Percentiles rank a stretch among this genome's conserved stretches.
phyloP scores from a whole-genome alignment of 495 filamentous ascomycete species.

The Trichoderma orchidacearum region DNA sequence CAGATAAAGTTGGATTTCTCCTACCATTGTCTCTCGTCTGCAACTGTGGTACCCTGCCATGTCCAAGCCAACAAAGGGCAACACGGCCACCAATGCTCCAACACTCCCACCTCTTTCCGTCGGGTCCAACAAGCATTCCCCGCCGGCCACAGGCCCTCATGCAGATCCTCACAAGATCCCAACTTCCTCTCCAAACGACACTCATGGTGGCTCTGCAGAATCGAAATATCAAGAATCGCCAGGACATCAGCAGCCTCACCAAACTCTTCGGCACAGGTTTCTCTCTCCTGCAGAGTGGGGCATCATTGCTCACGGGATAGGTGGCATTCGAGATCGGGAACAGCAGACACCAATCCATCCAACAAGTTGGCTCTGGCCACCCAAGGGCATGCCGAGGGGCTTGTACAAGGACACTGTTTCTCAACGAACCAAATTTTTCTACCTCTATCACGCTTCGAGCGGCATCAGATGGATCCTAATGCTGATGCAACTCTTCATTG shows the following conservation, averaged over 20 bases:
- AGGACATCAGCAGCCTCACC: not conserved
- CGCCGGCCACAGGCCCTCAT: not conserved
- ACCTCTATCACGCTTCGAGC: slow-evolving; percentile 18
- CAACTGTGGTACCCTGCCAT: not conserved
- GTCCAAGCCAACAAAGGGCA: not conserved
- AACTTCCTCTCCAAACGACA: not conserved
- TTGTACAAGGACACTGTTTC: slow-evolving; percentile 28
- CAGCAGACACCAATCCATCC: slow-evolving; percentile 25
- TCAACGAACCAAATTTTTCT: slow-evolving; percentile 24
- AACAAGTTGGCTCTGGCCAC: slow-evolving; percentile 27
- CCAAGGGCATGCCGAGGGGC: slow-evolving; percentile 27
- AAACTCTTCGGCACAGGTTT: slow-evolving; percentile 15
- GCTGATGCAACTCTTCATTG: slow-evolving; percentile 27
- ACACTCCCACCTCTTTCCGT: not conserved
- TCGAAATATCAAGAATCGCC: not conserved
- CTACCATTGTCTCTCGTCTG: not conserved
- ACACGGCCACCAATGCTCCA: not conserved
- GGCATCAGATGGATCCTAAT: slow-evolving; percentile 25
- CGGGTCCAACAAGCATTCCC: not conserved
- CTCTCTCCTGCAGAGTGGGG: slow-evolving; percentile 28
- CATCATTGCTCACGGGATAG: slow-evolving; percentile 28
- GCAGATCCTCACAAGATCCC: not conserved
- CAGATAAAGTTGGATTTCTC: too few species aligned
- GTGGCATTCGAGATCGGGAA: slow-evolving; percentile 29
- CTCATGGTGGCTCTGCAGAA: not conserved